These are phyloP conservation scores for Tubosaeta sp. DNA, from an alignment of 768 basidiomycete species.

Conservation along the genomic window DNA sequence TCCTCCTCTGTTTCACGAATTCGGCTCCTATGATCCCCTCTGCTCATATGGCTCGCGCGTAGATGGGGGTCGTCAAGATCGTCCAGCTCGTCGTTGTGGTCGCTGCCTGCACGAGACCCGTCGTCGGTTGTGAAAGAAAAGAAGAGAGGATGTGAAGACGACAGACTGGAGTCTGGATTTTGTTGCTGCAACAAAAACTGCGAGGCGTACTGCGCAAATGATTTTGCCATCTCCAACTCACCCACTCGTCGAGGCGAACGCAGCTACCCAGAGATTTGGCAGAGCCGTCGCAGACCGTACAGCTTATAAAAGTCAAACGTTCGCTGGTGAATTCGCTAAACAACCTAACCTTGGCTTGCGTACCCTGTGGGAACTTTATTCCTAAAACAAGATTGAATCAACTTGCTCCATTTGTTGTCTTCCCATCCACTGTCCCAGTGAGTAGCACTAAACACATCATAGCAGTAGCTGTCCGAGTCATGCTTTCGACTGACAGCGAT, in stretches of 20 bases:
- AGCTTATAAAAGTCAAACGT: conserved; percentile 11
- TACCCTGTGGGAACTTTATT: conserved; percentile 18
- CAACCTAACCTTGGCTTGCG: conserved; percentile 21
- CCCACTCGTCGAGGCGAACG: conserved; percentile 17
- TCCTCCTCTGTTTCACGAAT: conserved; percentile 49
- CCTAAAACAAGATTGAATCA: conserved; percentile 7
- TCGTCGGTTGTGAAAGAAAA: conserved; percentile 84
- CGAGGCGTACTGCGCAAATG: conserved; percentile 79
- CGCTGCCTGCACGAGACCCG: conserved; percentile 48
- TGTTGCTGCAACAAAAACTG: conserved; percentile 68
- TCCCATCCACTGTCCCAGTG: not conserved
- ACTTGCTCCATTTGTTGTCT: not conserved
- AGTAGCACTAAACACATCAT: too few species aligned
- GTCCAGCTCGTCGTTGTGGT: conserved; percentile 52
- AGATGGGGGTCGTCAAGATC: conserved; percentile 79
- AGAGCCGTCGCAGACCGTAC: conserved; percentile 10
- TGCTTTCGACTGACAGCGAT: too few species aligned
- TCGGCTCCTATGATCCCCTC: conserved; percentile 27
- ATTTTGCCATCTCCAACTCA: conserved; percentile 47
- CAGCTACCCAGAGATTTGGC: conserved; percentile 4
- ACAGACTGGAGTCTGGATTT: conserved; percentile 47
- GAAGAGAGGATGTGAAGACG: conserved; percentile 75
- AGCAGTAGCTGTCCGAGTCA: too few species aligned
- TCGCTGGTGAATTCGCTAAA: conserved; percentile 17
- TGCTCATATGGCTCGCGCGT: conserved; percentile 33